Evolutionary conservation across 1,284 basidiomycete species (phyloP), one percentile per base, ranked within the genome.

Genomic region (Ustilago tritici): DNA sequence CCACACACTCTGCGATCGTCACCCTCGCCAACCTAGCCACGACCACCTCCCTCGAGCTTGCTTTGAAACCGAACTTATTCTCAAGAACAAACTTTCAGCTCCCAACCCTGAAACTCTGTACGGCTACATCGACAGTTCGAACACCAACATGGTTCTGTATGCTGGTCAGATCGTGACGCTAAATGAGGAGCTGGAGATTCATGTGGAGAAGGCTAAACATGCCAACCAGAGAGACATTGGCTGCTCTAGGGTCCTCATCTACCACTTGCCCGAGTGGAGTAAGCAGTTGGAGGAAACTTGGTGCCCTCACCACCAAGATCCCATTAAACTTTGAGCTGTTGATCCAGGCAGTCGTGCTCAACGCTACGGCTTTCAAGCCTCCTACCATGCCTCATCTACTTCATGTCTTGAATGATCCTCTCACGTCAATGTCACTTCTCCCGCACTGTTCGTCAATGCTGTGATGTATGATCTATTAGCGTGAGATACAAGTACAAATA

Each of bases 241-340:
- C 43, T 68, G 70, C n/a, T 38, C 54, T 0, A 8, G 43, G 8
- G 54, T 72, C 32, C 43, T n/a, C 28, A 54, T 72, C 35, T 57
- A 67, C 23, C 34, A 40, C 0, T n/a, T 53, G 47, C 61, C 65
- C 10, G 4, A 59, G 15, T 64, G 57, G 57, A 56, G 9, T n/a
- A 8, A 35, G 38, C 19, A 61, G 56, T 0, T 60, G 8, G 38
- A 65, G 17, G 28, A 61, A n/a, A 14, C 17, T 36, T 67, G 61
- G 58, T 73, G 70, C 46, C 57, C 70, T 14, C 61, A 65, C 11
- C 31, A 35, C n/a, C 12, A 73, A n/a, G 31, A 61, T 17, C 61
- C 65, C 10, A 57, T 73, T 36, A 2, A 57, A 41, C 47, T 72
- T 38, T 70, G 43, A 56, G 19, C 17, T 15, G 8, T 28, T 11